Evolutionary conservation across 305 asterid species (phyloP), one percentile per base, ranked within the genome.

Genomic region (Fraxinus velutina): DNA sequence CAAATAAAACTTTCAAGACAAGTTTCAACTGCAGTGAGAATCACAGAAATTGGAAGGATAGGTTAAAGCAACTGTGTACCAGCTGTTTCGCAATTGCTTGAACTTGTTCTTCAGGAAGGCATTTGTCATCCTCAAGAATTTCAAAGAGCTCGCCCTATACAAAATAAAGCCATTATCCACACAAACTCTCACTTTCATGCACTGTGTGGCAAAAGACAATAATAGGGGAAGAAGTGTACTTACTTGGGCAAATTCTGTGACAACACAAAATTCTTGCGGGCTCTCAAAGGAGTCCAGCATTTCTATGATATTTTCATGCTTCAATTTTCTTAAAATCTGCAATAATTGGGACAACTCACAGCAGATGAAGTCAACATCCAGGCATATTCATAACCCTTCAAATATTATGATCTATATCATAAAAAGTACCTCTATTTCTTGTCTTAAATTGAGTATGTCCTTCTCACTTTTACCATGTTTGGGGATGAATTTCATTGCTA

Each of bases 21-120:
- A 73, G 66, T 17, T 55, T 47, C 47, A 37, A 36, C 24, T 66
- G 27, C 62, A 33, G 78, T 64, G 79, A 83, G 52, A 75, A 50
- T 33, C 24, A 60, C 78, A 27, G 29, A 72, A 42, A 80, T 4
- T 66, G 64, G 70, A 83, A 73, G 71, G 47, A 55, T 78, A 21
- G 39, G 57, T 34, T 29, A 30, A 78, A 47, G 78, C 73, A 84
- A 80, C 17, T 21, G 22, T 79, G 75, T 92, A 94, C 98, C 98
- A 96, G 87, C 87, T 96, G 99, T 84, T 94, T 96, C 10, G 99
- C 98, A 82, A 96, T 96, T 84, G 97, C 98, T 87, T 94, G 98
- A 79, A 96, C 99, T 91, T 96, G 98, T 86, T 94, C 97, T 86
- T 96, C 98, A 15, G 98, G 99, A 80, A 96, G 99, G 87, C 96